phyloP scores from a whole-genome alignment of 1,284 basidiomycete genomes.

The Marasmius sp. region DNA sequence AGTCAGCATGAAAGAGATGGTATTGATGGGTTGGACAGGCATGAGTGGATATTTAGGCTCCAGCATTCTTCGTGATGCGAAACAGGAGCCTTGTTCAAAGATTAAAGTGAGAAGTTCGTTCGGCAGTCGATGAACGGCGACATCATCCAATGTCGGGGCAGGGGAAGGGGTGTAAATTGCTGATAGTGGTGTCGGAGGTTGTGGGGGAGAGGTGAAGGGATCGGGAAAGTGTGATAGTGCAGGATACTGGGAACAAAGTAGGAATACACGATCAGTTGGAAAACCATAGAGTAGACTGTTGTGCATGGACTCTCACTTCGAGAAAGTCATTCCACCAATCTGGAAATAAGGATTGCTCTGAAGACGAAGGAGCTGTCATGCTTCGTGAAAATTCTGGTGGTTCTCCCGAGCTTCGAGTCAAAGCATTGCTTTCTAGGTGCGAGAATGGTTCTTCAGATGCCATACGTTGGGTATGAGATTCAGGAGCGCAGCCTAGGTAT shows the following conservation, averaged over 20 bases:
- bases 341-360: neutral
- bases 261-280: neutral
- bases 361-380: conserved; percentile 4
- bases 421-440: neutral
- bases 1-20: conserved; percentile 10
- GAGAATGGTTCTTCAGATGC: conserved; percentile 9
- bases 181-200: neutral
- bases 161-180: neutral
- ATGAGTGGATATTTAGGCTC: conserved; percentile 13
- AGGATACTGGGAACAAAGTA: neutral
- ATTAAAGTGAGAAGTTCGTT: conserved; percentile 16
- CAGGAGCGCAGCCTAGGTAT: conserved; percentile 9
- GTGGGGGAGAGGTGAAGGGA: neutral
- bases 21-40: conserved; percentile 10
- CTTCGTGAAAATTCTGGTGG: conserved; percentile 9
- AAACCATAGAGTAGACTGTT: too few species aligned
- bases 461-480: conserved; percentile 5
- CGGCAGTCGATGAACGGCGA: conserved; percentile 13
- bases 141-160: neutral
- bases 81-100: conserved; percentile 12
- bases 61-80: conserved; percentile 9
- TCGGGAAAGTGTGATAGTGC: neutral
- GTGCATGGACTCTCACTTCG: neutral
- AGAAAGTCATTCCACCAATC: neutral
- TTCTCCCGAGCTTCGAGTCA: neutral